A percentile compares a stretch with the other conserved stretches of the same genome.
These are phyloP conservation scores for Daldinia grandis DNA, from an alignment of 495 filamentous ascomycete species.

Conservation along the genomic window DNA sequence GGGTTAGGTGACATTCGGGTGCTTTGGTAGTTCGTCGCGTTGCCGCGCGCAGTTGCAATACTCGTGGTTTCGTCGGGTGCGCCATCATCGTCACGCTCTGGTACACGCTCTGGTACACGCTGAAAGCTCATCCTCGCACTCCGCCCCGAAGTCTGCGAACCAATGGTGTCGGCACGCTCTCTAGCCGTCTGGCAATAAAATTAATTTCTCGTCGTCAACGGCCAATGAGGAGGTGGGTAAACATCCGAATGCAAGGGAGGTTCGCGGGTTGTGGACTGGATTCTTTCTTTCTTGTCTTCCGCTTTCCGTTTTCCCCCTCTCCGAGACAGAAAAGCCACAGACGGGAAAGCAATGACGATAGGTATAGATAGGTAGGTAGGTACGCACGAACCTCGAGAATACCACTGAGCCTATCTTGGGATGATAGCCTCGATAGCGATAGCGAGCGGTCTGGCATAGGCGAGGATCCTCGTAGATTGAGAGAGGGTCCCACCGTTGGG, in stretches of 20 bases:
- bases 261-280: background rate
- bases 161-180: constrained; percentile 45
- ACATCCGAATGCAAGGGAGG: constrained; percentile 4
- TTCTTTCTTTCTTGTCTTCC: background rate
- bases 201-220: constrained; percentile 16
- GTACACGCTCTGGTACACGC: constrained; percentile 20
- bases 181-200: constrained; percentile 31
- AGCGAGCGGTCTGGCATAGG: constrained; percentile 26
- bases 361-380: no score
- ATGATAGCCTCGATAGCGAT: constrained; percentile 41
- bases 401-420: constrained; percentile 51
- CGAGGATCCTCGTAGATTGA: constrained; percentile 27
- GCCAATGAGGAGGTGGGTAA: background rate
- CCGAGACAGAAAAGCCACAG: background rate
- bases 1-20: constrained; percentile 42
- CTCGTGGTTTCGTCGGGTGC: constrained; percentile 44
- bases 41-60: constrained; percentile 43
- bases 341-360: constrained; percentile 4
- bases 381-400: constrained; percentile 55
- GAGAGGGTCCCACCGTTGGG: constrained; percentile 32
- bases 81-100: constrained; percentile 36
- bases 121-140: constrained; percentile 38
- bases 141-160: constrained; percentile 20
- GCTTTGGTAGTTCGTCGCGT: constrained; percentile 48
- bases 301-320: background rate